Percentiles rank a stretch among this genome's conserved stretches.
These are phyloP conservation scores for Talaromyces nanjingensis DNA, from an alignment of 495 filamentous ascomycete genomes.

Conservation along the genomic window DNA sequence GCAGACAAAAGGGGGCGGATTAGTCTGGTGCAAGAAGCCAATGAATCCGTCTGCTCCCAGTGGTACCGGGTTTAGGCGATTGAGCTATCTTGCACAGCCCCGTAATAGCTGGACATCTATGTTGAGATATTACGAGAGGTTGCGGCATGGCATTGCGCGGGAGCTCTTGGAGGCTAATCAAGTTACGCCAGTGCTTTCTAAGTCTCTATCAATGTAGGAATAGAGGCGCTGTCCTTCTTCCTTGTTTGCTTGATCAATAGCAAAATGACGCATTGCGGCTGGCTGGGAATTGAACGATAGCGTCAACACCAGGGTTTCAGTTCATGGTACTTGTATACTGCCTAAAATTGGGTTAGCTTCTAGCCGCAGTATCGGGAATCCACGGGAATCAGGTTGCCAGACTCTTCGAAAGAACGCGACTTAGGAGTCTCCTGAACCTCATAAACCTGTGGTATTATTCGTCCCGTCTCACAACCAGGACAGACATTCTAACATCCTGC, in stretches of 20 bases:
- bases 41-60: neutral
- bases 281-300: neutral
- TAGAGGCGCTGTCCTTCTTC: neutral
- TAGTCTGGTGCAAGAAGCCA: neutral
- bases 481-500: neutral
- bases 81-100: conserved; percentile 2
- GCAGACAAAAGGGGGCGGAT: neutral
- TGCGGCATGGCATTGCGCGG: neutral
- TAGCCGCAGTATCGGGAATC: conserved; percentile 1
- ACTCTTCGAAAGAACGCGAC: too few species aligned
- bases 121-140: neutral
- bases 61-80: neutral
- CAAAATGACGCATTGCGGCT: conserved; percentile 3
- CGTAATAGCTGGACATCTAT: neutral
- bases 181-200: too few species aligned
- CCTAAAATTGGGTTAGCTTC: neutral
- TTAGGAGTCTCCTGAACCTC: too few species aligned
- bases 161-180: neutral
- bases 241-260: conserved; percentile 1
- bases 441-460: neutral
- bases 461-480: neutral
- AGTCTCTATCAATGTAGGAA: neutral
- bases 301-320: neutral
- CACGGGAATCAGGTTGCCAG: neutral
- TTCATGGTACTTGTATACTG: neutral